Percentiles rank a stretch among this genome's conserved stretches.
phyloP scores from a whole-genome alignment of 116 monocot species.

The Thalassia testudinum region DNA sequence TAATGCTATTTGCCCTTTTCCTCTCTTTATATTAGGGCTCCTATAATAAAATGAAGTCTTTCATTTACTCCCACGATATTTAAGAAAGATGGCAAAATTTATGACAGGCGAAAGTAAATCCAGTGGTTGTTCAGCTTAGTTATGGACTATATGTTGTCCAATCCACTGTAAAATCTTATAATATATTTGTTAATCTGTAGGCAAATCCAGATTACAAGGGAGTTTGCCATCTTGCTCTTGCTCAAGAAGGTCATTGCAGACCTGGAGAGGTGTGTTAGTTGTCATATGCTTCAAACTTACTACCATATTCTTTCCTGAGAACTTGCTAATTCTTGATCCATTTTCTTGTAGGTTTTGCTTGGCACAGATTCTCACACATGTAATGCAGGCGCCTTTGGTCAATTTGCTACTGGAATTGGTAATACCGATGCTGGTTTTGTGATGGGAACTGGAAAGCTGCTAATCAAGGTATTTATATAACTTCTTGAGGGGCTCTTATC shows the following conservation, averaged over 20 bases:
- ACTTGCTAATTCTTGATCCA: background rate
- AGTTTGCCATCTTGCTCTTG: constrained; percentile 92
- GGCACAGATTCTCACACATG: constrained; percentile 60
- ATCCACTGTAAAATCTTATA: too few relatives aligned
- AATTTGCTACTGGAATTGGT: constrained; percentile 98
- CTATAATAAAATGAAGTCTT: too few relatives aligned
- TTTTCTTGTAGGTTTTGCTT: constrained; percentile 17
- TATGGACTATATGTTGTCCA: too few relatives aligned
- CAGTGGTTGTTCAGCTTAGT: too few relatives aligned
- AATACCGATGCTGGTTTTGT: constrained; percentile 99
- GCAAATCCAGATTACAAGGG: constrained; percentile 94
- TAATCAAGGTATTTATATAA: constrained; percentile 55
- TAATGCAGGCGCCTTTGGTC: constrained; percentile 98
- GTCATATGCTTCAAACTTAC: background rate
- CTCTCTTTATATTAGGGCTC: too few relatives aligned
- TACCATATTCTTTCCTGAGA: too few relatives aligned
- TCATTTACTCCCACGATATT: too few relatives aligned
- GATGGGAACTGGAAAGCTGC: constrained; percentile 83
- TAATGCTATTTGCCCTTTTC: too few relatives aligned
- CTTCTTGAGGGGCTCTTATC: background rate
- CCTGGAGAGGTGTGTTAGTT: constrained; percentile 68
- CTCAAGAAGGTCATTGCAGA: constrained; percentile 98
- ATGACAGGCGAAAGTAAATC: too few relatives aligned
- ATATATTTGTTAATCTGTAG: background rate
- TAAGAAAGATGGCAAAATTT: too few relatives aligned